These are phyloP conservation scores for Cicer arietinum DNA, from an alignment of 306 rosid species.

Conservation along the genomic window DNA sequence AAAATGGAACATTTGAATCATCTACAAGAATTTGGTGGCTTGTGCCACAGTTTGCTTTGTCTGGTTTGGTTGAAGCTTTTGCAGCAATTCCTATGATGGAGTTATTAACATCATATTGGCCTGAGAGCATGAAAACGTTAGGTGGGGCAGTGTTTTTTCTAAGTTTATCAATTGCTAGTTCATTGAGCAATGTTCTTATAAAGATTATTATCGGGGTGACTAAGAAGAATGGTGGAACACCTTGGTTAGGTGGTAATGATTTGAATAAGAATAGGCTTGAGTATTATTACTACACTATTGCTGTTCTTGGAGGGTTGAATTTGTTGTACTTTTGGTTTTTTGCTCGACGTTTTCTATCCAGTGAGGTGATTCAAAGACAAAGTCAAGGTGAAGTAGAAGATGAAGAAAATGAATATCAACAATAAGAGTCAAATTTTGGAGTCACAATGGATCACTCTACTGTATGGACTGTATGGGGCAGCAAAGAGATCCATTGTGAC, in stretches of 20 bases:
- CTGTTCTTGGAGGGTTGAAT: conserved; percentile 49
- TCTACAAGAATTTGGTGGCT: conserved; percentile 52
- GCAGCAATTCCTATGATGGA: conserved; percentile 71
- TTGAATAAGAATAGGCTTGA: conserved; percentile 68
- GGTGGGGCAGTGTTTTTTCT: conserved; percentile 69
- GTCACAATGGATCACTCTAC: too few relatives aligned
- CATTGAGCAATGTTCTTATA: conserved; percentile 48
- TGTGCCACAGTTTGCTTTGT: conserved; percentile 59
- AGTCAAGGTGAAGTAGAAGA: neutral
- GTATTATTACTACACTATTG: conserved; percentile 61
- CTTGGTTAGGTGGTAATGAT: conserved; percentile 70
- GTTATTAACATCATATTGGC: conserved; percentile 59
- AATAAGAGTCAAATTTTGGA: neutral
- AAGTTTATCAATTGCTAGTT: conserved; percentile 56
- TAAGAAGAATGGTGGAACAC: conserved; percentile 18
- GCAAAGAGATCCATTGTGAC: too few relatives aligned
- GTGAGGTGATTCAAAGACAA: conserved; percentile 1
- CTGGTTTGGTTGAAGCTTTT: conserved; percentile 64
- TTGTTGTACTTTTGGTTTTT: conserved; percentile 53
- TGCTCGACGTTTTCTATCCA: conserved; percentile 46
- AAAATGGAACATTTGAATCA: conserved; percentile 44
- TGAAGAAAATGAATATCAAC: neutral
- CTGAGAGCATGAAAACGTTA: conserved; percentile 64
- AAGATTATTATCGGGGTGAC: conserved; percentile 34
- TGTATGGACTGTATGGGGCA: too few relatives aligned